phyloP scores from a whole-genome alignment of 177 flowering plant species.

The Vitis hybrid region DNA sequence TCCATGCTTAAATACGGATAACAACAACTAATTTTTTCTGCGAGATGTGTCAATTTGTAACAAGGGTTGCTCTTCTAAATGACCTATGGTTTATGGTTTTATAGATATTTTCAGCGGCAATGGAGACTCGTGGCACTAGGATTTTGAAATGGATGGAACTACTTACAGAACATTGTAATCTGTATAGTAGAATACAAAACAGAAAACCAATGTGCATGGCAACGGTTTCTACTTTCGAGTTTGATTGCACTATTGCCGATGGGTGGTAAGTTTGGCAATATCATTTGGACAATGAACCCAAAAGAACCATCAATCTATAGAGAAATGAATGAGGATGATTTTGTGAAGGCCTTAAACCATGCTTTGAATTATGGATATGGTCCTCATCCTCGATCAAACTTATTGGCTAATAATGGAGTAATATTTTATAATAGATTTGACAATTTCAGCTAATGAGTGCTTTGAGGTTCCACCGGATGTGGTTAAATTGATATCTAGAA shows the following conservation, averaged over 20 bases:
- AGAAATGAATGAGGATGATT: conserved; percentile 63
- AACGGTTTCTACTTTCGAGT: conserved; percentile 85
- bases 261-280: conserved; percentile 85
- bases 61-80: too few relatives aligned
- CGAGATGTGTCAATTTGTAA: too few relatives aligned
- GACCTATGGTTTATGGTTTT: too few relatives aligned
- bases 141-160: conserved; percentile 72
- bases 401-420: conserved; percentile 20
- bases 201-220: conserved; percentile 90
- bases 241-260: conserved; percentile 93
- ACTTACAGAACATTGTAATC: conserved; percentile 84
- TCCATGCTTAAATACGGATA: too few relatives aligned
- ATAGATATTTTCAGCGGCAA: too few relatives aligned
- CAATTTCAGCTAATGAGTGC: conserved; percentile 41
- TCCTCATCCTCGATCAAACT: conserved; percentile 67
- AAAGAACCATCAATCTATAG: conserved; percentile 56
- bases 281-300: conserved; percentile 96
- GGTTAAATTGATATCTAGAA: conserved; percentile 62
- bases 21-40: too few relatives aligned
- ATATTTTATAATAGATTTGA: conserved; percentile 35
- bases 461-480: conserved; percentile 88
- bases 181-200: conserved; percentile 83
- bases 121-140: too few relatives aligned
- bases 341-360: conserved; percentile 71
- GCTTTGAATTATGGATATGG: conserved; percentile 89